phyloP scores from a whole-genome alignment of 1,284 basidiomycete genomes.

The Melampsora americana region DNA sequence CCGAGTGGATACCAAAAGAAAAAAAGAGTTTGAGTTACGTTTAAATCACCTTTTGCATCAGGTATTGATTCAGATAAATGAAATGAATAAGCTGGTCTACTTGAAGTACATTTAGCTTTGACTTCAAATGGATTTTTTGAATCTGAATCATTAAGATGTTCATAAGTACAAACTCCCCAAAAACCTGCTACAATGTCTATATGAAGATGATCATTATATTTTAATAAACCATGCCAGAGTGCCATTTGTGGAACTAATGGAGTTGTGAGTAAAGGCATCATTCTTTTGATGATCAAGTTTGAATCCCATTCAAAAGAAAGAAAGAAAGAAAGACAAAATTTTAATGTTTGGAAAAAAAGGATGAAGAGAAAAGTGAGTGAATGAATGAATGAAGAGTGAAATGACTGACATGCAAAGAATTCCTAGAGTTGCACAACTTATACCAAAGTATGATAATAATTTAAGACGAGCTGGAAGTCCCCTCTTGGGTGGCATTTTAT shows the following conservation, averaged over 20 bases:
- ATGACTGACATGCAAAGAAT: too few relatives aligned
- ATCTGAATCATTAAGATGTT: background rate
- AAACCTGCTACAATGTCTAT: constrained; percentile 28
- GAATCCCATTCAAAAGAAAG: too few relatives aligned
- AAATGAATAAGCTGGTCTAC: constrained; percentile 41
- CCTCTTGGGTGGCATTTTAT: too few relatives aligned
- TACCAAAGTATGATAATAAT: too few relatives aligned
- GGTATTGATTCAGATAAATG: constrained; percentile 22
- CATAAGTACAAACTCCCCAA: constrained; percentile 40
- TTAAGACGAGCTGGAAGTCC: too few relatives aligned
- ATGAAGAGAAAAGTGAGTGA: too few relatives aligned
- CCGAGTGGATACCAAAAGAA: constrained; percentile 31
- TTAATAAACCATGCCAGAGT: constrained; percentile 33
- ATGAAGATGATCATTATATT: constrained; percentile 20
- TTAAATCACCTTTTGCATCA: constrained; percentile 28
- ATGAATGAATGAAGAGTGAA: too few relatives aligned
- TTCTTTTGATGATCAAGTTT: constrained; percentile 6
- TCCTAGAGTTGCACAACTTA: too few relatives aligned
- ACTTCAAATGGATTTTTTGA: background rate
- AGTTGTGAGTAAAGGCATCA: constrained; percentile 33
- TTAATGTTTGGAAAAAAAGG: too few relatives aligned
- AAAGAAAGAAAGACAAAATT: too few relatives aligned
- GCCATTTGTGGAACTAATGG: constrained; percentile 27
- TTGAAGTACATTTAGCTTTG: constrained; percentile 14
- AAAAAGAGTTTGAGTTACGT: constrained; percentile 30